phyloP scores from a whole-genome alignment of 2,329 filamentous ascomycete genomes.

The Fusarium tupiense region DNA sequence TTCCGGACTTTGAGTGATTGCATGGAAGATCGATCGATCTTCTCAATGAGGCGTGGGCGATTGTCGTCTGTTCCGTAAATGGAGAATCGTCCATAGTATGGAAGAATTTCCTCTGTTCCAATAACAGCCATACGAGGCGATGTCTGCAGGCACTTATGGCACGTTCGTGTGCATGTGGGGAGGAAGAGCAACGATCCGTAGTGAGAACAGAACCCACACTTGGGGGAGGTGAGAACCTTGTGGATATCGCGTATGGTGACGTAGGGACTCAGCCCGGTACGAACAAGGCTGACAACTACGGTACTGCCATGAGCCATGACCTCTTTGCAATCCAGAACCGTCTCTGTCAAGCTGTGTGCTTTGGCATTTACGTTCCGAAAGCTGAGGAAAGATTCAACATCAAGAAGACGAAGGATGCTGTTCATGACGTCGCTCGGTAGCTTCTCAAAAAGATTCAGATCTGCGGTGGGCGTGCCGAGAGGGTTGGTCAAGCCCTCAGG shows the following conservation, averaged over 20 bases:
- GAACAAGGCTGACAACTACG: rapidly evolving
- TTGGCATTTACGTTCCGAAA: neutral
- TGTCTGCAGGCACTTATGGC: neutral
- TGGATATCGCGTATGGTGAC: neutral
- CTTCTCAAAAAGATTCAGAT: neutral
- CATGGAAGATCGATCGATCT: no score
- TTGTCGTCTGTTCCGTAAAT: no score
- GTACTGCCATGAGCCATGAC: rapidly evolving
- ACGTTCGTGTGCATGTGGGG: rapidly evolving
- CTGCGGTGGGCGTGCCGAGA: rapidly evolving
- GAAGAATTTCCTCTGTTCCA: rapidly evolving
- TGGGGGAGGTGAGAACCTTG: rapidly evolving
- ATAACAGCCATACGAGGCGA: neutral
- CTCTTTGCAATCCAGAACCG: neutral
- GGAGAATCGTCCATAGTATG: no score
- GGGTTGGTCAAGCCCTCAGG: rapidly evolving
- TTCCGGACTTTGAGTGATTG: no score
- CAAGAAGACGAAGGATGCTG: neutral
- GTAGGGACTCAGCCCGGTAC: neutral
- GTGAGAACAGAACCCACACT: rapidly evolving
- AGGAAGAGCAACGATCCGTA: neutral
- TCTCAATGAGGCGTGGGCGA: no score
- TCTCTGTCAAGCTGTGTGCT: rapidly evolving
- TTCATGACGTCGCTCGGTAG: neutral
- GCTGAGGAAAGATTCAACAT: rapidly evolving